A percentile compares a stretch with the other conserved stretches of the same genome.
Conservation (phyloP, 495 filamentous ascomycete genomes). For the Hypoxylon intermedium region DNA sequence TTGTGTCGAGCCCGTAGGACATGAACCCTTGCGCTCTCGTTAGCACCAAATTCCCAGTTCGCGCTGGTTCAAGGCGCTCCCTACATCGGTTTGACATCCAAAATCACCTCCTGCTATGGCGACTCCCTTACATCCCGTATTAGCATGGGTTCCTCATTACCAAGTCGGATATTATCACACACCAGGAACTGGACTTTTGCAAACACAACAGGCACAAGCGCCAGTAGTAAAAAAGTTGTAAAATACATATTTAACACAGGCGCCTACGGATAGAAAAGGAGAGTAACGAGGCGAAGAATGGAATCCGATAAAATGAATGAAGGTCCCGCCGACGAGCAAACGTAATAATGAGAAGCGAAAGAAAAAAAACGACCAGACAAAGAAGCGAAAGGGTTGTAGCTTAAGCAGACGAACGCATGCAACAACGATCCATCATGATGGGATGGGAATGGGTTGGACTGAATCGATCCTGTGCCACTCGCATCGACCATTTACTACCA, state of each 20-base stretch:
- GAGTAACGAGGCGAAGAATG: conserved; percentile 10
- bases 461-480: background rate
- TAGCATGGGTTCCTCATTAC: conserved; percentile 1
- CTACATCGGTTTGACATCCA: conserved; percentile 58
- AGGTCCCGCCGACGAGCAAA: conserved; percentile 32
- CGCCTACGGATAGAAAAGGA: conserved; percentile 21
- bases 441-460: background rate
- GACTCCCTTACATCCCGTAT: conserved; percentile 42
- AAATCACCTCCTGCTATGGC: conserved; percentile 59
- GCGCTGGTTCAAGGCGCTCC: conserved; percentile 1
- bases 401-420: conserved; percentile 24
- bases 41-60: conserved; percentile 10
- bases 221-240: conserved; percentile 24
- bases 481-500: conserved; percentile 22
- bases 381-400: conserved; percentile 16
- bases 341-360: background rate
- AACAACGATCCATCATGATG: conserved; percentile 25
- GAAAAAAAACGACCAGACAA: background rate
- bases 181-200: conserved; percentile 47
- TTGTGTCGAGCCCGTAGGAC: conserved; percentile 41
- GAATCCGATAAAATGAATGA: conserved; percentile 27
- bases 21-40: conserved; percentile 43
- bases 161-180: conserved; percentile 14
- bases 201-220: conserved; percentile 30
- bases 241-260: conserved; percentile 39